Percentiles rank a stretch among this genome's conserved stretches.
Evolutionary conservation across 2,329 filamentous ascomycete species (phyloP).

Genomic region (Stachybotrys elegans): DNA sequence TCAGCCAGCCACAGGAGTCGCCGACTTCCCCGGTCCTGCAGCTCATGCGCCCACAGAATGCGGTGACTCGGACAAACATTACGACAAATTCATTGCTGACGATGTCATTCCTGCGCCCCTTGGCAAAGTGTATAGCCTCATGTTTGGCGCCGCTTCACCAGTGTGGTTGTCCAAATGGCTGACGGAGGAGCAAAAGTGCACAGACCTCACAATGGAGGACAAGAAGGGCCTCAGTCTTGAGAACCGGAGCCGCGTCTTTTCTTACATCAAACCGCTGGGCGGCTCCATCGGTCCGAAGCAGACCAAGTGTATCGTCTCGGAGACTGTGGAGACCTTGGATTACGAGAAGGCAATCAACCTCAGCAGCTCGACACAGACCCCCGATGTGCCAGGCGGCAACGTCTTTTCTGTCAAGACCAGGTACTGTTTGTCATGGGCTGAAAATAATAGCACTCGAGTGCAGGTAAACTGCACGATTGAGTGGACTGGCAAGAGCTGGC

Average conservation of each 20-base stretch:
- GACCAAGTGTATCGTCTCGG: slow-evolving; percentile 88
- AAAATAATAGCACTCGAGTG: slow-evolving; percentile 78
- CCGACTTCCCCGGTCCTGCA: slow-evolving; percentile 79
- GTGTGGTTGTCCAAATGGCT: slow-evolving; percentile 85
- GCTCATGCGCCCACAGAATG: slow-evolving; percentile 83
- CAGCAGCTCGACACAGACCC: slow-evolving; percentile 79
- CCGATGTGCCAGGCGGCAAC: slow-evolving; percentile 91
- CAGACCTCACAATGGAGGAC: slow-evolving; percentile 82
- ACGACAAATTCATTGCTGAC: slow-evolving; percentile 79
- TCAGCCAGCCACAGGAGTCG: slow-evolving; percentile 33
- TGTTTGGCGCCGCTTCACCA: slow-evolving; percentile 78
- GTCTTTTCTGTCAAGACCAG: slow-evolving; percentile 89
- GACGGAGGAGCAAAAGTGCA: slow-evolving; percentile 79
- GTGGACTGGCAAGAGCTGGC: slow-evolving; percentile 97
- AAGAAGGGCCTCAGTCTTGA: slow-evolving; percentile 73
- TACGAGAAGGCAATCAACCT: slow-evolving; percentile 82
- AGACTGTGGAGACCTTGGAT: slow-evolving; percentile 79
- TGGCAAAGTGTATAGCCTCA: slow-evolving; percentile 82
- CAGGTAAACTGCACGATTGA: slow-evolving; percentile 88
- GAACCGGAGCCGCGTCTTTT: slow-evolving; percentile 68
- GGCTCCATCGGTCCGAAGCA: slow-evolving; percentile 84
- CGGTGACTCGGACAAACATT: slow-evolving; percentile 71
- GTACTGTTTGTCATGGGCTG: slow-evolving; percentile 91
- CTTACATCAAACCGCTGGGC: slow-evolving; percentile 87
- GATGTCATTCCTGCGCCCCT: slow-evolving; percentile 82